These are phyloP conservation scores for Xerocomellus amylosporus DNA, from an alignment of 768 basidiomycete genomes.

Conservation along the genomic window DNA sequence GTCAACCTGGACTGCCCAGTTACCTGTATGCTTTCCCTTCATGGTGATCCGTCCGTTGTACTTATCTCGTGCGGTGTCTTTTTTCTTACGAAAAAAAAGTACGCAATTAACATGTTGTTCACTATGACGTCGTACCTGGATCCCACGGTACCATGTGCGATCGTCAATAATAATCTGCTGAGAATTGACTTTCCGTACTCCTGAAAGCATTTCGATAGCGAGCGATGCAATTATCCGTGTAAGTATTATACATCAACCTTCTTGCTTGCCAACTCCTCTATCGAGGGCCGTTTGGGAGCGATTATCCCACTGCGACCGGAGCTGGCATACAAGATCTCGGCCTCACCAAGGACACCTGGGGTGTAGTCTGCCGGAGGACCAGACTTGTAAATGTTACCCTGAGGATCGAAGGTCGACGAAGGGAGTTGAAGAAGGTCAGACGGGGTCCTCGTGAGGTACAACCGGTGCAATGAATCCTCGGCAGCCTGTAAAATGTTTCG, in stretches of 20 bases:
- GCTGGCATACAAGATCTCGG: conserved; percentile 69
- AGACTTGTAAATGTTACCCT: conserved; percentile 52
- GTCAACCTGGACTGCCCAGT: neutral
- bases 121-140: neutral
- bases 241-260: conserved; percentile 29
- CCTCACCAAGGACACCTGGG: conserved; percentile 53
- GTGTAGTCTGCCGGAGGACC: conserved; percentile 47
- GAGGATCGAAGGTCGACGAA: conserved; percentile 66
- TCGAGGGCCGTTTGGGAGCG: conserved; percentile 32
- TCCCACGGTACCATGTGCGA: neutral
- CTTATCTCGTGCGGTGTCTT: neutral
- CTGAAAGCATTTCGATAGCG: conserved; percentile 14
- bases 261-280: conserved; percentile 21
- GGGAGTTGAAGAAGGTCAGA: conserved; percentile 67
- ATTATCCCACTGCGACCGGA: conserved; percentile 51
- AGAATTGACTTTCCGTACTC: neutral
- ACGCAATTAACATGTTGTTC: no score
- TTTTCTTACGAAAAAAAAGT: no score
- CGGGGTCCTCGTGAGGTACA: conserved; percentile 80
- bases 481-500: conserved; percentile 53
- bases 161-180: neutral
- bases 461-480: conserved; percentile 78
- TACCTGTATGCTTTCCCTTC: neutral
- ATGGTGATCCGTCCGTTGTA: neutral
- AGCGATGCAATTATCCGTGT: conserved; percentile 26